Percentiles rank a stretch among this genome's conserved stretches.
phyloP scores from a whole-genome alignment of 139 green algal species.

The Chlamydomonas applanata region DNA sequence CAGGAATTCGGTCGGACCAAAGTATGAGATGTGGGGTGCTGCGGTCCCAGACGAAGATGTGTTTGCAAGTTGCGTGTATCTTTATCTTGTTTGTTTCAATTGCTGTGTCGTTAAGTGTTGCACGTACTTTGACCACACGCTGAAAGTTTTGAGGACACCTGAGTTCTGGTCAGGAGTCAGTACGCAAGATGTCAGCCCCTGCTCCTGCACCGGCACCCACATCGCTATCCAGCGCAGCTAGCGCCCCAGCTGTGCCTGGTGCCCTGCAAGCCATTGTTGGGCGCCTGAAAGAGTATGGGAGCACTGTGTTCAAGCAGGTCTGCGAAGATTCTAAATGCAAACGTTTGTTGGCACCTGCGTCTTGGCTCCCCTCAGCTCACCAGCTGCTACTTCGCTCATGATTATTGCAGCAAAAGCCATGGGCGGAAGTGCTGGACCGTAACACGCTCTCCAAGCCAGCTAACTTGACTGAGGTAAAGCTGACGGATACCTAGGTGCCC shows the following conservation, averaged over 20 bases:
- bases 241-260: background rate
- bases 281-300: constrained; percentile 8
- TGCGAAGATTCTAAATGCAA: background rate
- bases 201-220: too few species aligned
- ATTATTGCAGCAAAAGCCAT: constrained; percentile 73
- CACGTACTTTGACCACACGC: too few species aligned
- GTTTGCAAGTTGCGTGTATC: too few species aligned
- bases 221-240: background rate
- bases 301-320: constrained; percentile 8
- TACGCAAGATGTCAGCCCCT: too few species aligned
- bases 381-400: background rate
- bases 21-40: too few species aligned
- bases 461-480: constrained; percentile 71
- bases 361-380: background rate
- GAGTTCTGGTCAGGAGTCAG: too few species aligned
- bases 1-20: too few species aligned
- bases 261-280: background rate
- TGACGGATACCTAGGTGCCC: background rate
- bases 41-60: too few species aligned
- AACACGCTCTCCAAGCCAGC: constrained; percentile 71
- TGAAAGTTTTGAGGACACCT: too few species aligned
- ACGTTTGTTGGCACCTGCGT: background rate
- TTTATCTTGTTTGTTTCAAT: too few species aligned
- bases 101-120: too few species aligned
- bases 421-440: constrained; percentile 82